Conservation (phyloP, 805 yeast species). For the Saccharomycopsis babjevae region DNA sequence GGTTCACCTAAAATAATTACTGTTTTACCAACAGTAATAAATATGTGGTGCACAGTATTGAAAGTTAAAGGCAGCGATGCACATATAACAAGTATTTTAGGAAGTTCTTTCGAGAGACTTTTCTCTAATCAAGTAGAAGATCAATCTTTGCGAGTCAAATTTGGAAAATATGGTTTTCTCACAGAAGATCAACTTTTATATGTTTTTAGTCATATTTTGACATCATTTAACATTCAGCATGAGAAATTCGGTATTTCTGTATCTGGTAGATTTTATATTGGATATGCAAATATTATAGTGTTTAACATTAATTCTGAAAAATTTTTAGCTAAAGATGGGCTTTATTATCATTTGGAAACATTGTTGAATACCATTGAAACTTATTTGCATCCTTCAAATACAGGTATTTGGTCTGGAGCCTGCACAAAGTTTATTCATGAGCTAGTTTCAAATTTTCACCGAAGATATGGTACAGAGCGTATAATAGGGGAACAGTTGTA, state of each 20-base stretch:
- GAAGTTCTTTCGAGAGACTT: constrained; percentile 45
- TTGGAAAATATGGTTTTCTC: constrained; percentile 54
- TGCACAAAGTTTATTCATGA: constrained; percentile 57
- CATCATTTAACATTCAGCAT: constrained; percentile 36
- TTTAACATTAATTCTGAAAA: constrained; percentile 49
- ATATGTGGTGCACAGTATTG: constrained; percentile 56
- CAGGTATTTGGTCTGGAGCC: constrained; percentile 77
- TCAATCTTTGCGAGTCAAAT: constrained; percentile 24
- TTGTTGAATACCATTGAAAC: constrained; percentile 65
- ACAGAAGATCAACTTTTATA: constrained; percentile 50
- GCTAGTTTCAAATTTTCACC: constrained; percentile 49
- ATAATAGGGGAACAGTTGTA: constrained; percentile 20
- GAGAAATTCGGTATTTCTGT: constrained; percentile 35
- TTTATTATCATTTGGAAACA: constrained; percentile 42
- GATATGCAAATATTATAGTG: constrained; percentile 41
- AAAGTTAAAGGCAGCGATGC: constrained; percentile 45
- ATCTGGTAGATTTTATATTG: constrained; percentile 30
- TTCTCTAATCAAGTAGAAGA: constrained; percentile 26
- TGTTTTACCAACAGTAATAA: constrained; percentile 57
- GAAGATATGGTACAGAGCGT: constrained; percentile 42
- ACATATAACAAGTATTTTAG: constrained; percentile 53
- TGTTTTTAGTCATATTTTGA: constrained; percentile 45
- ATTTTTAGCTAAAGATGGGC: constrained; percentile 30
- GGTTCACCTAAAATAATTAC: constrained; percentile 36
- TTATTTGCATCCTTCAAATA: constrained; percentile 84